Base-by-base conservation (phyloP, 768 basidiomycete genomes). In the Suillus clintonianus region DNA sequence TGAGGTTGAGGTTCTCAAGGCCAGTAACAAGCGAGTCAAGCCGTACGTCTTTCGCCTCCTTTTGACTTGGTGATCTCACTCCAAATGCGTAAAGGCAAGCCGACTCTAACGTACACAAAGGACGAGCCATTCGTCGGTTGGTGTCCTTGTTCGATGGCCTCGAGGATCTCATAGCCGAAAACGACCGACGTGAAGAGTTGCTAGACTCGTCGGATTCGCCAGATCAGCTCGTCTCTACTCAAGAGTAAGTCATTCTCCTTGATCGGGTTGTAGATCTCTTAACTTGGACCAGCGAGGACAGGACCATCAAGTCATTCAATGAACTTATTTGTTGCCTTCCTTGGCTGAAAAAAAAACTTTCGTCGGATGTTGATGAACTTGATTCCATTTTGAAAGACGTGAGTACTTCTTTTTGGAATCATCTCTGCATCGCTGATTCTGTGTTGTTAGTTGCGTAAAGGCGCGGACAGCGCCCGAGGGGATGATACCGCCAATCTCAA, bases 141-240 rank as follows among this genome's bases (percentile, higher is more conserved):
- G 61, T 67, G 15, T 41, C 59, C 3, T 58, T 67, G 22, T 32
- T 30, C 17, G 54, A 65, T 32, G 34, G 34, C 2, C 27, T 63
- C 3, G 64, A 67, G 14, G 66, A 65, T n/a, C 58, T 67, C 2
- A 61, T 67, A n/a, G 55, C 22, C 17, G 64, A 67, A 45, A 57
- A 56, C 30, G 62, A 65, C 39, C 59, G 47, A 7, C 42, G 24
- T 30, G 54, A 37, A 37, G 37, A 37, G 37, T 37, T 37, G 9
- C 5, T 37, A 9, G 6, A 60, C 8, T 62, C 45, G 37, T 37
- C 59, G 14, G 56, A 64, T 5, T 58, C 34, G 41, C 53, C 27
- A 9, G 30, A 64, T 8, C 15, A 24, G 56, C 48, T 17, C 32
- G 27, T 30, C 22, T 53, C 62, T 27, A 63, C 59, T 56, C 64